phyloP scores from a whole-genome alignment of 192 early-diverging fungal genomes.

The Obelidium mucronatum region DNA sequence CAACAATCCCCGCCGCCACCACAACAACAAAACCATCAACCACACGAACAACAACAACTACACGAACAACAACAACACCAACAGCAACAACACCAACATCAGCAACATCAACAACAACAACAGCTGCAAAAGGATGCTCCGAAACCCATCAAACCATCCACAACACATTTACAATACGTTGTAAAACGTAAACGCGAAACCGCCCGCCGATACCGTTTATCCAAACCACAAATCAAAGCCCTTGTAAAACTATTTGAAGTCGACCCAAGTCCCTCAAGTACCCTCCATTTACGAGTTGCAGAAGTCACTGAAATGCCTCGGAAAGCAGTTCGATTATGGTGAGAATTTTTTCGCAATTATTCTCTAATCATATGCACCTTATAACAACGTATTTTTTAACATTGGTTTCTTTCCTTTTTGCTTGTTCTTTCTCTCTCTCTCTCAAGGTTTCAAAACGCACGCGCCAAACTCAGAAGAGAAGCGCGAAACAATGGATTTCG shows the following conservation, averaged over 20 bases:
- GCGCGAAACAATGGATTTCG: slow-evolving; percentile 6
- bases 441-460: slow-evolving; percentile 18
- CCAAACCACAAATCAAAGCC: slow-evolving; percentile 13
- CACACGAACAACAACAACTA: background rate
- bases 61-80: background rate
- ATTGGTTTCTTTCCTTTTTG: no score
- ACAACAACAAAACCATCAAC: background rate
- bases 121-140: background rate
- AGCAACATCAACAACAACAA: background rate
- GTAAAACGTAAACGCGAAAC: slow-evolving; percentile 13
- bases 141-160: background rate
- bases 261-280: background rate
- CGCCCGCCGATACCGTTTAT: slow-evolving; percentile 8
- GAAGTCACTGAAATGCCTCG: slow-evolving; percentile 20
- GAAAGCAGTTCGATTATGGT: slow-evolving; percentile 29
- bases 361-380: background rate
- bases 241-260: slow-evolving; percentile 12
- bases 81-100: background rate
- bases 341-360: background rate
- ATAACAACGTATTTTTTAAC: no score
- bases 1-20: background rate
- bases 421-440: background rate
- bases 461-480: slow-evolving; percentile 9
- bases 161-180: background rate
- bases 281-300: background rate